Base-by-base conservation (phyloP, 805 yeast species). In the Candida oleophila region DNA sequence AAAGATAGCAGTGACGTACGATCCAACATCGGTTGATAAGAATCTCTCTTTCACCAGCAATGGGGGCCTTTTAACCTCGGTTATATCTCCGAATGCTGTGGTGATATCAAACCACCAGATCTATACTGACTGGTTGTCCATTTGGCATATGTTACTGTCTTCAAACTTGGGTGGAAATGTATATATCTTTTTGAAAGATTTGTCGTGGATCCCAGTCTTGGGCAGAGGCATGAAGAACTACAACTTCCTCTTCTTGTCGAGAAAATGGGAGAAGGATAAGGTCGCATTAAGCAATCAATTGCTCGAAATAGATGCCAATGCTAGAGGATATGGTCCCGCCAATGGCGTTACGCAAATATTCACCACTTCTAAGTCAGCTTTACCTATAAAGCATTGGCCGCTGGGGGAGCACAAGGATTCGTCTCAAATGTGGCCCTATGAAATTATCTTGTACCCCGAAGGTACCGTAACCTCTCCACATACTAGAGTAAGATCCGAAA, bases 21-120 rank as follows among this genome's bases (percentile, higher is more conserved):
- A 74, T 52, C 61, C 66, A 22, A 45, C 69, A 4, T 61, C 72
- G 22, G 66, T 68, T 47, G 64, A 51, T 42, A 69, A 64, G 9
- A 56, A 69, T 5, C 65, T 72, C 52, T 36, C 39, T 12, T 36
- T 36, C 12, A 49, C 45, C 11, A 49, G 46, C 55, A 45, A 47
- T 49, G 56, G 45, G 9, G 62, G 61, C n/a, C 52, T 56, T 38
- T 45, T 56, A 41, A 57, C 52, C 16, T 57, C 56, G 19, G 48
- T 54, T 11, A 56, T 84, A 38, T 62, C 71, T 5, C 78, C 78
- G 18, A 76, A 82, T 35, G 75, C 87, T 0, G 76, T 92, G 2
- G 62, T 85, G 40, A 83, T 91, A 32, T 81, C 94, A n/a, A 92
- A 92, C 61, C 98, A 92, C 65, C 97, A 91, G 67, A 85, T 92